These are phyloP conservation scores for Candida cerambycidarum DNA, from an alignment of 805 yeast genomes.

Conservation along the genomic window DNA sequence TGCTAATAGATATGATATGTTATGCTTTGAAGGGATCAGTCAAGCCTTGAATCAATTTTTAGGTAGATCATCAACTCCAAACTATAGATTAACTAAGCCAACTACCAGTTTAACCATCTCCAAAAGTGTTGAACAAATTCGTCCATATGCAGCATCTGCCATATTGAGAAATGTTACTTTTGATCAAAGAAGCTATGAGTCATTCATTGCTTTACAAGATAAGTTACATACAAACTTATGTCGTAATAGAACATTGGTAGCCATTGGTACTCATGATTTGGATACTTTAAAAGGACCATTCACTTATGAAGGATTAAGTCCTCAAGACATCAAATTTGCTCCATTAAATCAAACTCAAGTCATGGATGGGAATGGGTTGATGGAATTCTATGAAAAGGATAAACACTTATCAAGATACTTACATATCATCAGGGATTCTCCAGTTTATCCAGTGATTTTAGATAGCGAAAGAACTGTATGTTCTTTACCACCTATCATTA, in stretches of 20 bases:
- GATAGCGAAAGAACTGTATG: conserved; percentile 77
- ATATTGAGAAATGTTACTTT: conserved; percentile 80
- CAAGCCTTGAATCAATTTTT: conserved; percentile 90
- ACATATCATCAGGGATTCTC: conserved; percentile 83
- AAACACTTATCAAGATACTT: conserved; percentile 86
- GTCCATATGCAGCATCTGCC: conserved; percentile 97
- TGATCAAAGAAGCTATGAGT: conserved; percentile 83
- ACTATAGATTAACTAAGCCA: conserved; percentile 64
- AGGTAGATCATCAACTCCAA: conserved; percentile 66
- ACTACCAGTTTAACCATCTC: conserved; percentile 66
- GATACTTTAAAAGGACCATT: conserved; percentile 81
- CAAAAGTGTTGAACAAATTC: conserved; percentile 65
- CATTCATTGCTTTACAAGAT: conserved; percentile 94
- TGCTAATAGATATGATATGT: conserved; percentile 97
- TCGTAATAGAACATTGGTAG: conserved; percentile 95
- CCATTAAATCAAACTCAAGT: conserved; percentile 72
- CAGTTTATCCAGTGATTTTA: conserved; percentile 85
- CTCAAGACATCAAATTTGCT: conserved; percentile 68
- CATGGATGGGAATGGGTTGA: conserved; percentile 73
- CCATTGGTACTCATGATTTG: conserved; percentile 97
- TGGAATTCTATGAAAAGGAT: conserved; percentile 90
- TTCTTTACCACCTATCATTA: conserved; percentile 96
- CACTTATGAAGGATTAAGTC: conserved; percentile 81
- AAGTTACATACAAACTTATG: conserved; percentile 93
- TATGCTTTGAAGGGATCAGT: conserved; percentile 97